Conservation (phyloP, 108 stramenopile species). For the Fistulifera solaris region DNA sequence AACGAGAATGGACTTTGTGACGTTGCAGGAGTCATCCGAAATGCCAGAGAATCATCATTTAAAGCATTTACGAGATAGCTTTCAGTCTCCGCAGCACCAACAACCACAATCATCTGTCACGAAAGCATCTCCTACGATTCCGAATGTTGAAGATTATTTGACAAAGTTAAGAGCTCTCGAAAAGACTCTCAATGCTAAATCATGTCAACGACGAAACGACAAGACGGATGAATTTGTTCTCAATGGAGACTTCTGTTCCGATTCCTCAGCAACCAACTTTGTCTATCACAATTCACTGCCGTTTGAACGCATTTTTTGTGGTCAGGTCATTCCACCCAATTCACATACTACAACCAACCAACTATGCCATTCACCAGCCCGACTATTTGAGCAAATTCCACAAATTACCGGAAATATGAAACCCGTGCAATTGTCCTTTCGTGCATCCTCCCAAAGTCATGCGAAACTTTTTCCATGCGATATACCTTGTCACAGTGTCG, state of each 20-base stretch:
- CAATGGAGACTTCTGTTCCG: not conserved
- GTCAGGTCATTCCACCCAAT: conserved; percentile 12
- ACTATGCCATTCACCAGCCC: conserved; percentile 3
- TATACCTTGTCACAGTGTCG: conserved; percentile 23
- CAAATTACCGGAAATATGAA: conserved; percentile 5
- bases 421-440: conserved; percentile 17
- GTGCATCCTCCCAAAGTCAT: not conserved
- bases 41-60: too few relatives aligned
- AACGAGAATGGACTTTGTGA: too few relatives aligned
- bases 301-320: conserved; percentile 24
- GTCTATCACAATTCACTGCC: conserved; percentile 16
- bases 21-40: too few relatives aligned
- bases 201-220: too few relatives aligned
- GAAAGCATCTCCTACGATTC: too few relatives aligned
- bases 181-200: too few relatives aligned
- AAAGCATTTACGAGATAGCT: too few relatives aligned
- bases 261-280: not conserved
- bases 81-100: too few relatives aligned
- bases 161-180: too few relatives aligned
- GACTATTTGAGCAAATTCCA: conserved; percentile 9
- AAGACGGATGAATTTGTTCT: too few relatives aligned
- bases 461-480: conserved; percentile 16
- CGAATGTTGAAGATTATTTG: too few relatives aligned
- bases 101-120: too few relatives aligned
- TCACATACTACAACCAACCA: conserved; percentile 1